A percentile compares a stretch with the other conserved stretches of the same genome.
Evolutionary conservation across 2,329 filamentous ascomycete genomes (phyloP).

Genomic region (Ceratocystis diversiconidia): DNA sequence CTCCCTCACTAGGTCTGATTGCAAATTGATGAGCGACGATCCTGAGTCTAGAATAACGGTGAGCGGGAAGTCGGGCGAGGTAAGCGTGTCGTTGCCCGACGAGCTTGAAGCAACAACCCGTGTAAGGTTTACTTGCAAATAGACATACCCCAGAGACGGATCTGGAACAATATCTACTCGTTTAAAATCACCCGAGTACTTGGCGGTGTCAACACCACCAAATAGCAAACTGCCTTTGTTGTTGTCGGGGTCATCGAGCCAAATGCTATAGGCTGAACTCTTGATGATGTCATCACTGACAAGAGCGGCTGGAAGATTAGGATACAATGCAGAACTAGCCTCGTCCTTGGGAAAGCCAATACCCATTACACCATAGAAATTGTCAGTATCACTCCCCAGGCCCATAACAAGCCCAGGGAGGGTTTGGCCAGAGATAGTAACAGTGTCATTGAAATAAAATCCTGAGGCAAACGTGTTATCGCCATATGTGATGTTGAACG

Average conservation of each 20-base stretch:
- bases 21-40: slow-evolving; percentile 57
- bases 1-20: slow-evolving; percentile 41
- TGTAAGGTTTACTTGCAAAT: slow-evolving; percentile 37
- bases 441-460: slow-evolving; percentile 44
- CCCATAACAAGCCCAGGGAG: slow-evolving; percentile 46
- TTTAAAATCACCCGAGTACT: slow-evolving; percentile 51
- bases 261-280: slow-evolving; percentile 56
- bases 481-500: slow-evolving; percentile 48
- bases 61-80: slow-evolving; percentile 32
- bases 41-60: slow-evolving; percentile 60
- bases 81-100: slow-evolving; percentile 35
- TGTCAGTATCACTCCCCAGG: slow-evolving; percentile 38
- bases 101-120: slow-evolving; percentile 35
- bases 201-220: slow-evolving; percentile 64
- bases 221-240: slow-evolving; percentile 61
- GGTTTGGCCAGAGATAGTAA: slow-evolving; percentile 38
- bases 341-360: slow-evolving; percentile 46
- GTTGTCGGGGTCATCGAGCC: slow-evolving; percentile 45
- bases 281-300: slow-evolving; percentile 48
- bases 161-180: slow-evolving; percentile 42
- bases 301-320: slow-evolving; percentile 52
- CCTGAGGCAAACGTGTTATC: slow-evolving; percentile 43
- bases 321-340: slow-evolving; percentile 30
- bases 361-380: slow-evolving; percentile 44
- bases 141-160: slow-evolving; percentile 29